Evolutionary conservation across 371 early-diverging fungal genomes (phyloP), one percentile per base, ranked within the genome.

Genomic region (Syncephalastrum sp.): DNA sequence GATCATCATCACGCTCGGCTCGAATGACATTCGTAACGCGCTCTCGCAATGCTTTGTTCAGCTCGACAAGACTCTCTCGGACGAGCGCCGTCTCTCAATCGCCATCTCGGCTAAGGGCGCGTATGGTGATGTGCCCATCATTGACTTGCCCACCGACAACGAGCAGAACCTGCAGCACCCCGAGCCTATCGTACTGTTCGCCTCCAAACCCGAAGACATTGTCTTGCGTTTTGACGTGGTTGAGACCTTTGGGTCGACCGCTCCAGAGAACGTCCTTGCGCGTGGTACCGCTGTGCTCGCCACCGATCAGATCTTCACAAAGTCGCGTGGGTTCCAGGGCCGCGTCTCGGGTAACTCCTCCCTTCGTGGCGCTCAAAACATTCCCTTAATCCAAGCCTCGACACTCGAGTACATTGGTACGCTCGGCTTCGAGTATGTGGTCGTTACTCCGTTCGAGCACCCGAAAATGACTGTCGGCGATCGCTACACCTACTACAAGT

Each of bases 361-460:
- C 10, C 53, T 79, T 8, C 63, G 77, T 47, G 80, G 80, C 16
- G 71, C 70, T 19, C 69, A 85, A 53, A 84, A 82, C 2, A 80
- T 88, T 10, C 82, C 85, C 25, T 70, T 89, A 43, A 75, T 87
- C 48, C 69, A 81, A 25, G 67, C 70, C 3, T 67, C 82, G 2
- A 68, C 74, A 17, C 61, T 88, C 58, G 79, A 84, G 0, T 81
- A 74, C 24, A 77, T 86, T 41, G 92, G 91, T 2, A 68, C 74
- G 2, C 66, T 91, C 16, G 68, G 79, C 3, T 78, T 87, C 43
- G 89, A 90, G 42, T 85, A 72, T 53, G 74, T 85, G 46, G 79
- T 91, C 8, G 79, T 89, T 5, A 84, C 81, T 2, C 88, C 91
- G 0, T 91, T 88, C 60, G 65, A 65, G 25, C 87, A 89, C 50